Conservation (phyloP, 2,329 filamentous ascomycete species). For the Byssothecium circinans region DNA sequence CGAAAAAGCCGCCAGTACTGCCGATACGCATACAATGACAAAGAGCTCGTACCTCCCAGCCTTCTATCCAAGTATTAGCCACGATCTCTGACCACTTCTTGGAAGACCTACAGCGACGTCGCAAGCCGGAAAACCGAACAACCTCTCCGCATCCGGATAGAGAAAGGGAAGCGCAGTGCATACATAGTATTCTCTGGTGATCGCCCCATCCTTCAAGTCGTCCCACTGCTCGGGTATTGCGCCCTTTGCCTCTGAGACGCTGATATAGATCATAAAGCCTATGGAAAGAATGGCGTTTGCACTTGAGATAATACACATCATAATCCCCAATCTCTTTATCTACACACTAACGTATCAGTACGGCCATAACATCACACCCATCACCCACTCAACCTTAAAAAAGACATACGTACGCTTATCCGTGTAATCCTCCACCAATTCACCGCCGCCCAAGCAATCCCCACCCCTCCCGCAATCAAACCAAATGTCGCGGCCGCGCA, state of each 20-base stretch:
- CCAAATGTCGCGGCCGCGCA: slow-evolving; percentile 2
- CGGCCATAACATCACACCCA: too few species aligned
- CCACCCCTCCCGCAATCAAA: slow-evolving; percentile 1
- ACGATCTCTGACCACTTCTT: background rate
- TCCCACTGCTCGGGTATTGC: slow-evolving; percentile 4
- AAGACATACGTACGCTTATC: background rate
- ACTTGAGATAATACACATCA: slow-evolving; percentile 4
- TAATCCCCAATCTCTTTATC: slow-evolving; percentile 5
- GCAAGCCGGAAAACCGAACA: slow-evolving; percentile 15
- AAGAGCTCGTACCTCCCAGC: slow-evolving; percentile 2
- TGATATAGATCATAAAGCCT: slow-evolving; percentile 11
- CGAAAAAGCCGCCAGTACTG: slow-evolving; percentile 3
- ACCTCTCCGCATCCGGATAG: slow-evolving; percentile 1
- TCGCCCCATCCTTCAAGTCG: slow-evolving; percentile 4
- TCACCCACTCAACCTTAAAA: too few species aligned
- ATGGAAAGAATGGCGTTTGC: slow-evolving; percentile 3
- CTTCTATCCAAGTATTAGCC: background rate
- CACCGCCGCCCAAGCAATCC: slow-evolving; percentile 3
- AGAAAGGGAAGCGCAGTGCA: slow-evolving; percentile 15
- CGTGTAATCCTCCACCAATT: slow-evolving; percentile 7
- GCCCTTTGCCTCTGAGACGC: slow-evolving; percentile 7
- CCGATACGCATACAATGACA: slow-evolving; percentile 3
- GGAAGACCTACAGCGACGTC: slow-evolving; percentile 10
- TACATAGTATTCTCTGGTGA: slow-evolving; percentile 16
- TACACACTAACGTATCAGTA: too few species aligned